phyloP scores from a whole-genome alignment of 1,139 yeast species.

The Blastobotrys illinoisensis region DNA sequence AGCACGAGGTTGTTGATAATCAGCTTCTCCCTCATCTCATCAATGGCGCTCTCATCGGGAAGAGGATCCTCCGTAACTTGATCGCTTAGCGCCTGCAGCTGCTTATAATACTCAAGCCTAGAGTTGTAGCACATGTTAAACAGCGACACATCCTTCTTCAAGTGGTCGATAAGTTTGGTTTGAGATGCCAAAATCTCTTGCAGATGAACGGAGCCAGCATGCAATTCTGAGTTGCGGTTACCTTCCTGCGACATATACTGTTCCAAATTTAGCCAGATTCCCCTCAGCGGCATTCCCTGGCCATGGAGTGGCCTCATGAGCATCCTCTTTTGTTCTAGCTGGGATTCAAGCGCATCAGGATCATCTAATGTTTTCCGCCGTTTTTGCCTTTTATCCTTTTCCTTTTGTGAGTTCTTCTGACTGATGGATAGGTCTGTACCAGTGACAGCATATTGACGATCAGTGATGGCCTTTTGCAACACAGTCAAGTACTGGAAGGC shows the following conservation, averaged over 20 bases:
- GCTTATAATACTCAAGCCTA: conserved; percentile 74
- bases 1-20: not conserved
- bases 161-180: conserved; percentile 4
- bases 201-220: not conserved
- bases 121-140: conserved; percentile 68
- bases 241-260: not conserved
- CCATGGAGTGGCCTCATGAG: not conserved
- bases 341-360: not conserved
- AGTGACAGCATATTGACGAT: conserved; percentile 46
- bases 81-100: conserved; percentile 81
- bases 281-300: not conserved
- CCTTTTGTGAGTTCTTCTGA: conserved; percentile 9
- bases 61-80: conserved; percentile 43
- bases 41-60: not conserved
- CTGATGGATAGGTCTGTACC: conserved; percentile 21
- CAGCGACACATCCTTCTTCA: conserved; percentile 42
- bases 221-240: not conserved
- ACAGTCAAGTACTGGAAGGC: conserved; percentile 61
- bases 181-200: not conserved
- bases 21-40: not conserved
- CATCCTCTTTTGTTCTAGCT: not conserved
- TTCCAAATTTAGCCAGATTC: not conserved
- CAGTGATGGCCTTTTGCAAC: conserved; percentile 50
- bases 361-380: not conserved
- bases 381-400: conserved; percentile 6